Evolutionary conservation across 768 basidiomycete species (phyloP).

Genomic region (Chalciporus piperatus): DNA sequence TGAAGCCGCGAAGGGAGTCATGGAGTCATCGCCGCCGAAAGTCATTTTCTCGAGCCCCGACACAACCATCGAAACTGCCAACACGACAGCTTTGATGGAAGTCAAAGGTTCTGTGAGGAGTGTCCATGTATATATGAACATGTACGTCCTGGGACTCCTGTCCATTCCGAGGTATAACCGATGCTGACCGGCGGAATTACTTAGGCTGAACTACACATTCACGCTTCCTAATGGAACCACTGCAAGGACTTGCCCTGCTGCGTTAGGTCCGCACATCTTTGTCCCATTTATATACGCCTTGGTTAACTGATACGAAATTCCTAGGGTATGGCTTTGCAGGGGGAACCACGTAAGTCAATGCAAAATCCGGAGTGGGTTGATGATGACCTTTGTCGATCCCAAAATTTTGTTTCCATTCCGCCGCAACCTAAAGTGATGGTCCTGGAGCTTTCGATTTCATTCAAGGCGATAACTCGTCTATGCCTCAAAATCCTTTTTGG

Average conservation of each 20-base stretch:
- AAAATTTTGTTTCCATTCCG: neutral
- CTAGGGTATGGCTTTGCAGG: conserved; percentile 74
- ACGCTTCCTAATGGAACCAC: conserved; percentile 61
- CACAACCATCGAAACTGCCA: conserved; percentile 16
- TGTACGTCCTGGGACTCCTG: conserved; percentile 41
- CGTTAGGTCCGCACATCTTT: conserved; percentile 51
- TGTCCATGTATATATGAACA: conserved; percentile 69
- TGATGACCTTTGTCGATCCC: neutral
- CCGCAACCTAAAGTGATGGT: conserved; percentile 46
- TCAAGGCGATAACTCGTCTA: conserved; percentile 67
- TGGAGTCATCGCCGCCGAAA: conserved; percentile 37
- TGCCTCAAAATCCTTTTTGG: conserved; percentile 75
- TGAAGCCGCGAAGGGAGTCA: conserved; percentile 61
- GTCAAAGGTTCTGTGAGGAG: conserved; percentile 63
- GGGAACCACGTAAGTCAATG: conserved; percentile 68
- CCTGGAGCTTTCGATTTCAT: conserved; percentile 78
- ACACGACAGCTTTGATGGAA: conserved; percentile 32
- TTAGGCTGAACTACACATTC: conserved; percentile 64
- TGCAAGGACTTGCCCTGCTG: conserved; percentile 74
- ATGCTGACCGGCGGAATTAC: neutral
- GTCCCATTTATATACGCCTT: neutral
- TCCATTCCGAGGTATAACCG: neutral
- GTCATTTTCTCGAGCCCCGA: conserved; percentile 18
- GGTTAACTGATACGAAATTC: neutral
- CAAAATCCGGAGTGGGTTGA: neutral